Percentiles rank a stretch among this genome's conserved stretches.
These are phyloP conservation scores for Phytophthora europaea DNA, from an alignment of 352 stramenopile genomes.

Conservation along the genomic window DNA sequence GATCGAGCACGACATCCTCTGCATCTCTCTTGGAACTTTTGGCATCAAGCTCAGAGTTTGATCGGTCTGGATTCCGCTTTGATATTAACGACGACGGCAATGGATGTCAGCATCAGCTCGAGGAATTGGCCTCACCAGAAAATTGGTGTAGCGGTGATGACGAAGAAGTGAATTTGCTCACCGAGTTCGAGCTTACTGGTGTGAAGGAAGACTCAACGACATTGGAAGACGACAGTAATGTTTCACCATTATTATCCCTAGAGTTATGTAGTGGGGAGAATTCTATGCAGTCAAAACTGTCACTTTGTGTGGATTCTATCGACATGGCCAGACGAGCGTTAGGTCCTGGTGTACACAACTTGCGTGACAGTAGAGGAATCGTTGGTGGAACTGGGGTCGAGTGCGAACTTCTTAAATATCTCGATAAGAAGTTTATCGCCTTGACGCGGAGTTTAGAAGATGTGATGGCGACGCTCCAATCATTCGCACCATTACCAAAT, in stretches of 20 bases:
- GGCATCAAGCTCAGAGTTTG: slow-evolving; percentile 40
- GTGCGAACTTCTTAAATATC: slow-evolving; percentile 41
- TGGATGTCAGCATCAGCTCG: background rate
- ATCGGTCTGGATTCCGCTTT: slow-evolving; percentile 14
- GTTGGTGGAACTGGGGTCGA: slow-evolving; percentile 43
- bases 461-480: slow-evolving; percentile 10
- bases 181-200: background rate
- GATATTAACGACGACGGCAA: background rate
- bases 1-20: background rate
- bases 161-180: background rate
- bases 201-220: background rate
- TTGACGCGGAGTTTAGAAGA: slow-evolving; percentile 37
- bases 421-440: slow-evolving; percentile 39
- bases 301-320: slow-evolving; percentile 54
- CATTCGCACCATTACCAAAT: background rate
- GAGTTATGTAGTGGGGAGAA: slow-evolving; percentile 8
- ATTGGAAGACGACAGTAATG: background rate
- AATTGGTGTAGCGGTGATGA: background rate
- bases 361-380: slow-evolving; percentile 12
- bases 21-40: slow-evolving; percentile 32
- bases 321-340: slow-evolving; percentile 55
- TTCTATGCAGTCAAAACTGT: slow-evolving; percentile 26
- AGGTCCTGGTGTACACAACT: slow-evolving; percentile 42
- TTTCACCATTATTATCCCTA: background rate
- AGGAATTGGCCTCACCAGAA: slow-evolving; percentile 20